Base-by-base conservation (phyloP, 768 basidiomycete species). In the Rhodosporidiobolus odoratus region DNA sequence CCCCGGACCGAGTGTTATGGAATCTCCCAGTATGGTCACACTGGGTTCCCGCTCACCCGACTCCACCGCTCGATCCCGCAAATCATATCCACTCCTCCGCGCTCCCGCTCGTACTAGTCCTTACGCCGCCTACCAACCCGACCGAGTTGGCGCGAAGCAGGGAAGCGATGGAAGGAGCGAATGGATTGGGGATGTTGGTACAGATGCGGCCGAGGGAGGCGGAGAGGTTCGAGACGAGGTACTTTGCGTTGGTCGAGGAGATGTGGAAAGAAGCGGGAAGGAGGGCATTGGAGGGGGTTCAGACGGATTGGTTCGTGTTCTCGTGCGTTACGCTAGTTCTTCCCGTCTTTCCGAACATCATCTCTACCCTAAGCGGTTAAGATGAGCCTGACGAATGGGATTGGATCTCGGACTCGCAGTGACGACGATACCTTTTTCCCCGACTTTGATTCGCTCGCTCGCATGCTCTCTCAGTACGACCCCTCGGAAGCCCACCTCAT, bases 351-450 rank as follows among this genome's bases (percentile, higher is more conserved):
- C 38, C 23, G 12, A 23, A 1, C 3, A 13, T n/a, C n/a, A n/a
- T n/a, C n/a, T n/a, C n/a, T n/a, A n/a, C n/a, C n/a, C n/a, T n/a
- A n/a, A n/a, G n/a, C n/a, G n/a, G n/a, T n/a, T 2, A 47, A 40
- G 38, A n/a, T 13, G 38, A 58, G n/a, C 5, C 37, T 35, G 10
- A 6, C 41, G 27, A 0, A 1, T 53, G 27, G 27, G 23, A 2
- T n/a, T n/a, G n/a, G 35, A 27, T 10, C 1, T 23, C n/a, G n/a
- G n/a, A n/a, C n/a, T 45, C n/a, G 10, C 69, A 74, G 69, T 34
- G 74, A 75, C 67, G 74, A 75, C 58, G 74, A 75, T 54, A 75
- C 74, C 15, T 75, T 75, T 68, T 75, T 64, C 54, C 74, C 74
- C 35, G 74, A 75, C 57, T 69, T 68, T n/a, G 61, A 65, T 32